Evolutionary conservation across 2,329 filamentous ascomycete species (phyloP).

Genomic region (Paraphoma sp.): DNA sequence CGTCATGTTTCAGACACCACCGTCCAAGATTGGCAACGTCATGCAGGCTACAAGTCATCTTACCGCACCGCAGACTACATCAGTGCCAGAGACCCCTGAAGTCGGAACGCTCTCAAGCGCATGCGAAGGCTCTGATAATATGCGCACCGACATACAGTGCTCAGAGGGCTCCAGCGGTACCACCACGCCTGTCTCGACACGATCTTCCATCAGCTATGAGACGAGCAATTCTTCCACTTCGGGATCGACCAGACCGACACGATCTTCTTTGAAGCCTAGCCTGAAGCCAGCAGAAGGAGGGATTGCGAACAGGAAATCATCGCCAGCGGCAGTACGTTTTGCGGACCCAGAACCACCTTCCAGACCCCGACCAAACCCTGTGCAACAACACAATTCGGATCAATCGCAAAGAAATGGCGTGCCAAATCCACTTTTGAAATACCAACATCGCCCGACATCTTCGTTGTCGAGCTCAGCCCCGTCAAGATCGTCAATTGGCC

Average conservation of each 20-base stretch:
- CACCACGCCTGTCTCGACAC: slow-evolving; percentile 23
- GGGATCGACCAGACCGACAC: slow-evolving; percentile 8
- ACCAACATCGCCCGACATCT: slow-evolving; percentile 9
- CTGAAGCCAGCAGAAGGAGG: slow-evolving; percentile 21
- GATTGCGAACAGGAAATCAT: slow-evolving; percentile 18
- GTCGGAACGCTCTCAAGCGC: background rate
- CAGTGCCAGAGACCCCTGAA: background rate
- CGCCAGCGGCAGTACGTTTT: slow-evolving; percentile 33
- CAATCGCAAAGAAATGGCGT: slow-evolving; percentile 7
- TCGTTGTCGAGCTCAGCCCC: slow-evolving; percentile 9
- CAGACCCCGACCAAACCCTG: slow-evolving; percentile 5
- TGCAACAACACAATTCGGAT: slow-evolving; percentile 6
- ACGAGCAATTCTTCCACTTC: slow-evolving; percentile 24
- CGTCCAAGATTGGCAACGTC: slow-evolving; percentile 3
- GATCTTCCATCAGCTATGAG: slow-evolving; percentile 21
- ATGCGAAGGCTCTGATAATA: slow-evolving; percentile 1
- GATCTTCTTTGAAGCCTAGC: slow-evolving; percentile 29
- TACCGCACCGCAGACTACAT: background rate
- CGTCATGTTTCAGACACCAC: slow-evolving; percentile 6
- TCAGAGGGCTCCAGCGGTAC: slow-evolving; percentile 18
- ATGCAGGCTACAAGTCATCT: slow-evolving; percentile 4
- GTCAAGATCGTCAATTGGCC: slow-evolving; percentile 9
- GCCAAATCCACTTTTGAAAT: slow-evolving; percentile 9
- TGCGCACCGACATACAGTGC: slow-evolving; percentile 9
- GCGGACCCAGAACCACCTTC: slow-evolving; percentile 22